These are phyloP conservation scores for Eutypella sp. DNA, from an alignment of 2,329 filamentous ascomycete species.

Conservation along the genomic window DNA sequence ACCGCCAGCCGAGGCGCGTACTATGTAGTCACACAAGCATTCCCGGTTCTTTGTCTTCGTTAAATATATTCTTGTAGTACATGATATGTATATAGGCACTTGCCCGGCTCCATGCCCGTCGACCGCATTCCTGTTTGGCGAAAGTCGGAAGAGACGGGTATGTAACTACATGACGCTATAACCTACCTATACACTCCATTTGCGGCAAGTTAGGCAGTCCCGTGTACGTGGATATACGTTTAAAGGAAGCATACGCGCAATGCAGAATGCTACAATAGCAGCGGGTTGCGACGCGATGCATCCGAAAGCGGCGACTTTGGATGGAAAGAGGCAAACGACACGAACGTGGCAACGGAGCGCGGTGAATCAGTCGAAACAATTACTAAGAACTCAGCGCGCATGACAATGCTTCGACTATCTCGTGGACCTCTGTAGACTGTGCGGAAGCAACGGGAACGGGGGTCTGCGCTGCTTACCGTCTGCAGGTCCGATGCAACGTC, in stretches of 20 bases:
- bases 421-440: too few relatives aligned
- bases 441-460: not conserved
- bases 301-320: not conserved
- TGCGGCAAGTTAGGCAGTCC: too few relatives aligned
- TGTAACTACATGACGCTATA: too few relatives aligned
- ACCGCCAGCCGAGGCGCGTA: not conserved
- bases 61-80: not conserved
- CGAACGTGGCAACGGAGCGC: not conserved
- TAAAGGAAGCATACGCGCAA: too few relatives aligned
- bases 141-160: too few relatives aligned
- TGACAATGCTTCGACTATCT: too few relatives aligned
- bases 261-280: too few relatives aligned
- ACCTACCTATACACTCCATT: too few relatives aligned
- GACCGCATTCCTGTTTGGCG: too few relatives aligned
- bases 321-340: not conserved
- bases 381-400: too few relatives aligned
- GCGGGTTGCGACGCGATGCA: not conserved
- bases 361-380: too few relatives aligned
- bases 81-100: not conserved
- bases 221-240: too few relatives aligned
- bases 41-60: not conserved
- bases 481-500: constrained; percentile 1
- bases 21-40: not conserved
- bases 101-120: not conserved
- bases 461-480: not conserved